Base-by-base conservation (phyloP, 1,139 yeast species). In the Saccharomyces hybrid region DNA sequence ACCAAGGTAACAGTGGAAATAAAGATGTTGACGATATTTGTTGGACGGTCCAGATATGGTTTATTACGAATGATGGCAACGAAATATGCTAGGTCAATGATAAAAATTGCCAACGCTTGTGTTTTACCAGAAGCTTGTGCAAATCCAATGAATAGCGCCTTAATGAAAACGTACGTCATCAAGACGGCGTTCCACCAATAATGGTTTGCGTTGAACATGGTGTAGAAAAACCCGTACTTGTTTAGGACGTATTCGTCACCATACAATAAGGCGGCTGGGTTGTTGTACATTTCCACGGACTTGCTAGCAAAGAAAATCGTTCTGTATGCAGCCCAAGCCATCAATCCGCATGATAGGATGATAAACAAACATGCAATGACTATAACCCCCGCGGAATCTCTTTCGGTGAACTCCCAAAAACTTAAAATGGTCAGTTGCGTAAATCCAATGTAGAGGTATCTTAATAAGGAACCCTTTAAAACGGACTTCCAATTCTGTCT, bases 251-350 rank as follows among this genome's bases (percentile, higher is more conserved):
- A 75, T 50, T 80, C 74, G 62, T 86, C 86, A 60, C 95, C 93
- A 65, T 86, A 87, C 51, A 87, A 73, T 53, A 84, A 70, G 32
- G 91, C 91, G 41, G 95, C 95, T 0, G 95, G 90, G 65, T 86
- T 86, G 52, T 80, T 78, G 66, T 77, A 83, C 52, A 75, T 68
- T 49, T 64, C 61, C 50, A 81, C 72, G 0, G 95, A 86, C 55
- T 67, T 68, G 51, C 69, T 74, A 28, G 89, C 95, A 67, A 80
- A 81, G 29, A 67, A 64, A 54, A 78, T 65, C 5, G 87, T 83
- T 71, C 83, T 81, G 70, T 73, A 83, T 56, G 80, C 78, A 3
- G 87, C 76, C 79, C 82, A 84, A 2, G 75, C 71, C 73, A 86
- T 76, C 44, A 83, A 75, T 8, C 80, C 75, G 19, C 83, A 56